Evolutionary conservation across 2,329 filamentous ascomycete species (phyloP), one percentile per base, ranked within the genome.

Genomic region (Botryosphaeria dothidea): DNA sequence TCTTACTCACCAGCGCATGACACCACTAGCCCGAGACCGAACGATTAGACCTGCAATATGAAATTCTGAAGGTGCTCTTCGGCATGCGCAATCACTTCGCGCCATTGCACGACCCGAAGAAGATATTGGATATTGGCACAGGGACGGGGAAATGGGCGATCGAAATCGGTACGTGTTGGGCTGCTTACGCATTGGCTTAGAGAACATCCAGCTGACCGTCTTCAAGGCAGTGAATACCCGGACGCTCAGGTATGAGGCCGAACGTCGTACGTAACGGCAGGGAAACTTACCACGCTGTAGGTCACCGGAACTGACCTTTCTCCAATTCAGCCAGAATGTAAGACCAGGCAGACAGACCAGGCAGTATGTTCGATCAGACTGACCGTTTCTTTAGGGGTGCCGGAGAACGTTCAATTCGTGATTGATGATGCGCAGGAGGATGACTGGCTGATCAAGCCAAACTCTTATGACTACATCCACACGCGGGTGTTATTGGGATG

Each of bases 391-490:
- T 34, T 15, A 60, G 76, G 75, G 68, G 71, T 92, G 0, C 90
- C 91, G 0, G 84, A 85, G 19, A 93, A 93, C 67, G 88, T 92
- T 15, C 85, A 87, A 67, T 93, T 93, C 69, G 87, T 87, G 66
- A 84, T 93, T 51, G 90, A 92, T 71, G 90, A 93, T 72, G 82
- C 84, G 58, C 86, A 88, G 71, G 79, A 82, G 1, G 79, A 68
- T 9, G 84, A 90, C 64, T 88, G 86, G 86, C 78, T 85, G 77
- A 72, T 86, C 77, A 77, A 81, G 4, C 70, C 77, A 0, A 69
- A 81, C 64, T 71, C 81, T 68, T 82, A 88, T 69, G 86, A 89
- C 74, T 84, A 84, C 66, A 82, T 90, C 65, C 87, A 89, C 74
- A 82, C 85, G 2, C 82, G 85, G 49, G 79, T 86, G 69, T 81